Conservation (phyloP, 2,329 filamentous ascomycete genomes). For the Didymella lethalis region DNA sequence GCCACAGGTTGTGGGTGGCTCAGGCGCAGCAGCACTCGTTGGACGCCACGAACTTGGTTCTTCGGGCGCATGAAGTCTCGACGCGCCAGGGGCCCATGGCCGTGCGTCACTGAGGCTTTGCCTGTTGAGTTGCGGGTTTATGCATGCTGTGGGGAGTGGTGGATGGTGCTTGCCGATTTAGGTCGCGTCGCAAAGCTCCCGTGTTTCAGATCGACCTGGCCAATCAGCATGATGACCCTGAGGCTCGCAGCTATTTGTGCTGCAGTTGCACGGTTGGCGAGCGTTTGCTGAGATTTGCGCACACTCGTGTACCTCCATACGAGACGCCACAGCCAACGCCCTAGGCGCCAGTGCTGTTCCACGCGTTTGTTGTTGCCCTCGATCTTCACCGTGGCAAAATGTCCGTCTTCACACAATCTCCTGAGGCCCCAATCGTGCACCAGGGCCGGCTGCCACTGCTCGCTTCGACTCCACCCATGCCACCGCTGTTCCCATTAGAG, state of each 20-base stretch:
- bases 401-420: conserved; percentile 23
- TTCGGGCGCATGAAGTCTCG: conserved; percentile 26
- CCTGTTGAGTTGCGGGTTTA: conserved; percentile 26
- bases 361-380: conserved; percentile 14
- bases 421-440: conserved; percentile 29
- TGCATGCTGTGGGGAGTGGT: conserved; percentile 26
- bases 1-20: conserved; percentile 23
- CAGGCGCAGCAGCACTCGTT: conserved; percentile 23
- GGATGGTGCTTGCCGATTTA: conserved; percentile 23
- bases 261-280: conserved; percentile 13
- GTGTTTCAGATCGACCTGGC: conserved; percentile 29
- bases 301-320: conserved; percentile 12
- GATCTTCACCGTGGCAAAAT: conserved; percentile 4
- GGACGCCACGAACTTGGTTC: conserved; percentile 24
- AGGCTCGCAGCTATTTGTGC: conserved; percentile 9
- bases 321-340: conserved; percentile 12
- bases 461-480: conserved; percentile 17
- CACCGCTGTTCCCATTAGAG: conserved; percentile 19
- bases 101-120: conserved; percentile 12
- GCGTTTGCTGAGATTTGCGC: conserved; percentile 22
- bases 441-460: conserved; percentile 13
- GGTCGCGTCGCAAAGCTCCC: conserved; percentile 22
- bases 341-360: conserved; percentile 11
- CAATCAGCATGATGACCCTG: conserved; percentile 26
- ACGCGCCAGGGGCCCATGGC: conserved; percentile 22